Evolutionary conservation across 441 rosid genomes (phyloP).

Genomic region (Jatropha podagrica): DNA sequence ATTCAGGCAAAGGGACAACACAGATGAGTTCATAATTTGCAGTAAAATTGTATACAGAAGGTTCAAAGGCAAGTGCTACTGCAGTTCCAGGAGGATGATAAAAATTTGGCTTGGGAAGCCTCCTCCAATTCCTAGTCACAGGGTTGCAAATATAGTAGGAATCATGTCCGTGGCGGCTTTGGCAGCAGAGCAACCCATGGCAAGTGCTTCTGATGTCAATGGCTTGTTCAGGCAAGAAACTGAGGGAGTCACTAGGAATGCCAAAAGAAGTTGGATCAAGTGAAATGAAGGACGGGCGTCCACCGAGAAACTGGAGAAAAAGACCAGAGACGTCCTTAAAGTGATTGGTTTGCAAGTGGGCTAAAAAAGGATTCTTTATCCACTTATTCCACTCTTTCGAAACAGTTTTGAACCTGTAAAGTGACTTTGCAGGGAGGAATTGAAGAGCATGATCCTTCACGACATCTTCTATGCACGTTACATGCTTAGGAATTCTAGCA

Average conservation of each 20-base stretch:
- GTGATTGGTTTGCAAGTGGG: constrained; percentile 32
- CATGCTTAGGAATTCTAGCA: background rate
- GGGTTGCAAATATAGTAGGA: constrained; percentile 50
- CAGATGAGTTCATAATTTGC: constrained; percentile 39
- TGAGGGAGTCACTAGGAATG: constrained; percentile 32
- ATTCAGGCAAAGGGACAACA: constrained; percentile 22
- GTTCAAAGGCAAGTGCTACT: constrained; percentile 40
- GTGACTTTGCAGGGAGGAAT: constrained; percentile 43
- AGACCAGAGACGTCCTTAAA: constrained; percentile 39
- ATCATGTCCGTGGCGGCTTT: constrained; percentile 12
- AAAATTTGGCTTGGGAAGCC: constrained; percentile 32
- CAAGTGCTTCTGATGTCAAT: constrained; percentile 31
- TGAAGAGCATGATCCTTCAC: constrained; percentile 27
- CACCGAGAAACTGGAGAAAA: constrained; percentile 28
- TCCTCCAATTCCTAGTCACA: constrained; percentile 36
- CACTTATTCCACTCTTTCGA: constrained; percentile 35
- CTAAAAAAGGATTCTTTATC: constrained; percentile 36
- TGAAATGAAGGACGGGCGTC: constrained; percentile 26
- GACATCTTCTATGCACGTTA: constrained; percentile 21
- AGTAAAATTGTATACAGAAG: constrained; percentile 20
- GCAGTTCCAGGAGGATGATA: constrained; percentile 38
- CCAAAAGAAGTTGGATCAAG: constrained; percentile 32
- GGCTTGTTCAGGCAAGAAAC: constrained; percentile 36
- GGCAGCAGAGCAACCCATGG: constrained; percentile 48
- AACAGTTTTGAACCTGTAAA: constrained; percentile 37